Base-by-base conservation (phyloP, 306 rosid genomes). In the Gleditsia sinensis region DNA sequence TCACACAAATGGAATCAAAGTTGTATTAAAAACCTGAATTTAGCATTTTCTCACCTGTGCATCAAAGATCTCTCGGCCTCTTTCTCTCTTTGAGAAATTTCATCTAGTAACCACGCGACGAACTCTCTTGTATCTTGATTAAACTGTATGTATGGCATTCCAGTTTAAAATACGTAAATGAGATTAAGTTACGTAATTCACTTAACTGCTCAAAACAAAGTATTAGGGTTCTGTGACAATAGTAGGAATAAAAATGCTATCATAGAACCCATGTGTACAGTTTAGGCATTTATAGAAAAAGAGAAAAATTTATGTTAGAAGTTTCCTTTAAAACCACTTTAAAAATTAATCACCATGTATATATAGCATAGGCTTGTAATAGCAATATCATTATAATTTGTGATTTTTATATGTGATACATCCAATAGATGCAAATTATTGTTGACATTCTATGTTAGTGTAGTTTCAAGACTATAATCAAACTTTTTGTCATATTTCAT, bases 31-130 rank as follows among this genome's bases (percentile, higher is more conserved):
- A 39, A 45, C 8, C 72, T n/a, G 51, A 74, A 43, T 51, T 68
- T 50, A 42, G 60, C 67, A 37, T 19, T 54, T 19, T 28, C 53
- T 75, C 61, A 81, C 85, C 85, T 81, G 78, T 81, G 85, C 85
- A 81, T 76, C 75, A 76, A 71, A 11, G 85, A 81, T 56, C 81
- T 81, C 70, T 81, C 85, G 20, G 85, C 75, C 58, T 76, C 85
- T 51, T 56, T 81, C 69, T 81, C 85, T 71, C 75, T 75, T 53
- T 8, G 68, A 28, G 67, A 66, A 71, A 81, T 76, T 76, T 81
- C 85, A 81, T 76, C 75, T 9, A 75, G 84, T 50, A 81, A 71
- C 72, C 80, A 68, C 68, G n/a, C 39, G 46, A 40, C 62, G 51
- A 74, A 27, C 37, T 54, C 67, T 9, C 51, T 46, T 4, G 53